Conservation (phyloP, 2,329 filamentous ascomycete genomes). For the Penicillium verrucosum region DNA sequence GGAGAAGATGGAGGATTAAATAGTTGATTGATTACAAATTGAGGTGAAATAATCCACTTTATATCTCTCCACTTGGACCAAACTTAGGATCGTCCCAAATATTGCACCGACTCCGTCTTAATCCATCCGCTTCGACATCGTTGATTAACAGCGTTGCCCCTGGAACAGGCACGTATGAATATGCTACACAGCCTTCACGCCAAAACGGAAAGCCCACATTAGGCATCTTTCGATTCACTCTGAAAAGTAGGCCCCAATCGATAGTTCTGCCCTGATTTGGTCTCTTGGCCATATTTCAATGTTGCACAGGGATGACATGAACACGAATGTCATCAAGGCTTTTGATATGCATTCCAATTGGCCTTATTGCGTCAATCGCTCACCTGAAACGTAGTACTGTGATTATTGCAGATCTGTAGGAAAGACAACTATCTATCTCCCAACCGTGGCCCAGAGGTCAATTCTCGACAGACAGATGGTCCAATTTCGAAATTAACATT, state of each 20-base stretch:
- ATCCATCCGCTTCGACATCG: neutral
- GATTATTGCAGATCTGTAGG: neutral
- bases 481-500: neutral
- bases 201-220: neutral
- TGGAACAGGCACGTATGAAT: neutral
- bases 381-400: neutral
- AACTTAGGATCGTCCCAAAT: neutral
- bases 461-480: neutral
- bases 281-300: neutral
- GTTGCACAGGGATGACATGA: neutral
- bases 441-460: neutral
- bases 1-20: neutral
- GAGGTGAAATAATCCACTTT: neutral
- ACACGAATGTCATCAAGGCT: neutral
- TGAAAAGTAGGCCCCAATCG: neutral
- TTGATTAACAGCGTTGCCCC: neutral
- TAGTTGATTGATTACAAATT: conserved; percentile 1
- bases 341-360: neutral
- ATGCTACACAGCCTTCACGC: neutral
- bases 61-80: neutral
- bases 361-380: neutral
- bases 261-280: neutral
- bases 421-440: neutral
- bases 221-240: neutral
- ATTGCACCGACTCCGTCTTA: conserved; percentile 6